Conservation (phyloP, 257 asterid genomes). For the Echites panduratus region DNA sequence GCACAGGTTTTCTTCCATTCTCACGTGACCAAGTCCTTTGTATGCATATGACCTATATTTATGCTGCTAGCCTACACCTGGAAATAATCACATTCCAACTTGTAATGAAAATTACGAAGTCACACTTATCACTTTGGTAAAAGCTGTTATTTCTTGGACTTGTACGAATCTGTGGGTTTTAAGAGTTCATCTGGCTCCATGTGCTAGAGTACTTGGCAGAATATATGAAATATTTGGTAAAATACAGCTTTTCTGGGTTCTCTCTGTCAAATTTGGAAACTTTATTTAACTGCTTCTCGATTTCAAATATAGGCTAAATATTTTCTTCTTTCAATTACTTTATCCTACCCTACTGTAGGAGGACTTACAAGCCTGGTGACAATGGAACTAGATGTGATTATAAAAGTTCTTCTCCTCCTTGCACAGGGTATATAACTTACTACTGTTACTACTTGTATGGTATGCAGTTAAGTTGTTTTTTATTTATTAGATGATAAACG, state of each 20-base stretch:
- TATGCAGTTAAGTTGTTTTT: background rate
- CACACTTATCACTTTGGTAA: background rate
- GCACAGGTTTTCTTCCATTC: constrained; percentile 48
- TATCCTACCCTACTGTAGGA: constrained; percentile 33
- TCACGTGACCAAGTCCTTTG: background rate
- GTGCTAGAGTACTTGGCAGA: background rate
- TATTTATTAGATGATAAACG: background rate
- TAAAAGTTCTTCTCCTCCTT: constrained; percentile 67
- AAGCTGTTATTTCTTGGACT: background rate
- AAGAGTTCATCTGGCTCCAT: background rate
- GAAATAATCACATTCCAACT: background rate
- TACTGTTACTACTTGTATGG: background rate
- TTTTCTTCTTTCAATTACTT: background rate
- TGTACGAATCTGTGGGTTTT: background rate
- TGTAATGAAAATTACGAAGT: background rate
- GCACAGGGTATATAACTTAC: constrained; percentile 61
- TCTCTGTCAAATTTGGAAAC: background rate
- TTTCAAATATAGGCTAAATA: background rate
- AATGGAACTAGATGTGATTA: constrained; percentile 51
- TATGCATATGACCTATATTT: background rate
- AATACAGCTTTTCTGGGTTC: background rate
- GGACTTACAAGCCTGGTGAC: constrained; percentile 55
- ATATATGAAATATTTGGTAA: background rate
- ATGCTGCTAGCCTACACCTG: background rate
- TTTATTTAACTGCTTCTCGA: background rate